These are phyloP conservation scores for Yamadazyma conglobata DNA, from an alignment of 1,139 yeast species.

Conservation along the genomic window DNA sequence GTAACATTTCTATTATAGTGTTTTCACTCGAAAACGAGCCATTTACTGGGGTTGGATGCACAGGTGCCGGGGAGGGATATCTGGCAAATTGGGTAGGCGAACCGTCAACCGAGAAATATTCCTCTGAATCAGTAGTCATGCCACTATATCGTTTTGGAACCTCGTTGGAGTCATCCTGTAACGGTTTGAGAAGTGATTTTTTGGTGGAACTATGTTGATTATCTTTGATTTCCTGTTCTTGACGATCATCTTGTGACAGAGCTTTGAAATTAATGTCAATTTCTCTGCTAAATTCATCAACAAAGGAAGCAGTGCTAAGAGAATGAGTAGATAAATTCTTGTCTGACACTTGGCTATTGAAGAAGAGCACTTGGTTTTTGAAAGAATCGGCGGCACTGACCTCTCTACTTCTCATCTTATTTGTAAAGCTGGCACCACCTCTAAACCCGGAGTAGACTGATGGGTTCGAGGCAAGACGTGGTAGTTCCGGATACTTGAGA, in stretches of 20 bases:
- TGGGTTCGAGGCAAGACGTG: conserved; percentile 5
- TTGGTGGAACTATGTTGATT: neutral
- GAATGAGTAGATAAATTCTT: conserved; percentile 25
- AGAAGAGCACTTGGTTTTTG: conserved; percentile 11
- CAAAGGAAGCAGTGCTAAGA: conserved; percentile 28
- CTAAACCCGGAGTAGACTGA: conserved; percentile 8
- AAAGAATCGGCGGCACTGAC: conserved; percentile 17
- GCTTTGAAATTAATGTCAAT: conserved; percentile 22
- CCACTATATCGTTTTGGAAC: conserved; percentile 14
- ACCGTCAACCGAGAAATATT: conserved; percentile 31
- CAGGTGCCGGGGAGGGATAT: conserved; percentile 2
- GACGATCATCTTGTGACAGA: neutral
- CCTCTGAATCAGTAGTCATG: conserved; percentile 24
- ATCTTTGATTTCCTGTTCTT: conserved; percentile 3
- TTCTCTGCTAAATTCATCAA: conserved; percentile 28
- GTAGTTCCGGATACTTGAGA: conserved; percentile 4
- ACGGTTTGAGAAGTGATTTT: too few relatives aligned
- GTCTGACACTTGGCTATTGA: conserved; percentile 10
- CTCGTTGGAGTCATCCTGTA: conserved; percentile 5
- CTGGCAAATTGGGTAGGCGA: conserved; percentile 2
- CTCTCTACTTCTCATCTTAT: conserved; percentile 11
- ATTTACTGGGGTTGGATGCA: conserved; percentile 1
- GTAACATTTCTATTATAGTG: conserved; percentile 24
- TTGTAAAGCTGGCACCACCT: conserved; percentile 12
- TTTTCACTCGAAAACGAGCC: conserved; percentile 33